phyloP scores from a whole-genome alignment of 2,329 filamentous ascomycete genomes.

The Lachnellula occidentalis region DNA sequence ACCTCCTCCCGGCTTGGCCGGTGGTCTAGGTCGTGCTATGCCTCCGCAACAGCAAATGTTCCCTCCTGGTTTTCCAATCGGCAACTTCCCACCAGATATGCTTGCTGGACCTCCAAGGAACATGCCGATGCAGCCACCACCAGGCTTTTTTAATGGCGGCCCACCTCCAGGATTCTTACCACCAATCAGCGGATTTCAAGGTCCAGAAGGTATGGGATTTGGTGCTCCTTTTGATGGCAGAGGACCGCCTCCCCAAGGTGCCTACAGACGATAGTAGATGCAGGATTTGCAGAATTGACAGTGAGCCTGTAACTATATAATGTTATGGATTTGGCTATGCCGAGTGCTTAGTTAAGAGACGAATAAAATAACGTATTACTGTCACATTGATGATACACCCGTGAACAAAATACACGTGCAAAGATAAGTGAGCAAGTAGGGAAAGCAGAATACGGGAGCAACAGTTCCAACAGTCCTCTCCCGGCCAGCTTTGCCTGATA shows the following conservation, averaged over 20 bases:
- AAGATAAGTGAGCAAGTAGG: too few species aligned
- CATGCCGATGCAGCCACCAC: slow-evolving; percentile 49
- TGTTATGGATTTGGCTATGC: slow-evolving; percentile 4
- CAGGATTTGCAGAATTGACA: slow-evolving; percentile 4
- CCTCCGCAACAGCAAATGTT: slow-evolving; percentile 53
- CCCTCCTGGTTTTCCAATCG: slow-evolving; percentile 54
- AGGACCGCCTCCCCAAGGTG: slow-evolving; percentile 47
- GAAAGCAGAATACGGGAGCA: too few species aligned
- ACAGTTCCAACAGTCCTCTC: too few species aligned
- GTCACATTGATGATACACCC: not conserved
- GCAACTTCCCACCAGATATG: slow-evolving; percentile 42
- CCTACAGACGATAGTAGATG: slow-evolving; percentile 36
- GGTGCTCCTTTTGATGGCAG: slow-evolving; percentile 49
- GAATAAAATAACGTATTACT: slow-evolving; percentile 4
- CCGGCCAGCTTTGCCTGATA: too few species aligned
- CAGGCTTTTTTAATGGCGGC: slow-evolving; percentile 32
- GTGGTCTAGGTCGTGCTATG: slow-evolving; percentile 34
- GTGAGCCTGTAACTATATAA: slow-evolving; percentile 9
- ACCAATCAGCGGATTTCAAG: slow-evolving; percentile 53
- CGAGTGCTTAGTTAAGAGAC: slow-evolving; percentile 4
- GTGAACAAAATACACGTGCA: not conserved
- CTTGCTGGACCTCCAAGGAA: slow-evolving; percentile 34
- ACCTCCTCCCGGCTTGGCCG: slow-evolving; percentile 53
- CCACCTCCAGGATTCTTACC: slow-evolving; percentile 51
- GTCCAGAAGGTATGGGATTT: slow-evolving; percentile 45